Percentiles rank a stretch among this genome's conserved stretches.
Conservation (phyloP, 495 filamentous ascomycete genomes). For the Hypoxylon lienhwacheense region DNA sequence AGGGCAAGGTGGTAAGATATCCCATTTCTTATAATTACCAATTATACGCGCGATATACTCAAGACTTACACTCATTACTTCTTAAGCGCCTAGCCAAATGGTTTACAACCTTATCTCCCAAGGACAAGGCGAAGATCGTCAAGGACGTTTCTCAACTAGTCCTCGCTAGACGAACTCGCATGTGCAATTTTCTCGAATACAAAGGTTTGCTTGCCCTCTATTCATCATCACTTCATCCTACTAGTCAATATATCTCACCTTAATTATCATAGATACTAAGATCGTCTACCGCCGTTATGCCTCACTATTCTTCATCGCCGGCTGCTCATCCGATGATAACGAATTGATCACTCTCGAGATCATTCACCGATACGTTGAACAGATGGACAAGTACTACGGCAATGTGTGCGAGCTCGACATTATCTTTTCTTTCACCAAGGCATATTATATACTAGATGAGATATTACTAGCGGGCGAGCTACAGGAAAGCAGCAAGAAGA, state of each 20-base stretch:
- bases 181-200: slow-evolving; percentile 99
- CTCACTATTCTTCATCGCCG: slow-evolving; percentile 98
- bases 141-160: slow-evolving; percentile 99
- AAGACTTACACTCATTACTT: slow-evolving; percentile 39
- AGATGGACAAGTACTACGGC: slow-evolving; percentile 99
- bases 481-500: slow-evolving; percentile 99
- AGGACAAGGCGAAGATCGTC: slow-evolving; percentile 99
- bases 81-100: slow-evolving; percentile 94
- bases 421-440: slow-evolving; percentile 99
- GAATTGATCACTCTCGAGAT: slow-evolving; percentile 98
- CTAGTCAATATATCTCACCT: slow-evolving; percentile 19
- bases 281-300: slow-evolving; percentile 98
- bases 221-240: not conserved
- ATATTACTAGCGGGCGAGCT: slow-evolving; percentile 93
- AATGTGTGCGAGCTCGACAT: slow-evolving; percentile 99
- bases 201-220: slow-evolving; percentile 64
- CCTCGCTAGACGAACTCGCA: slow-evolving; percentile 88
- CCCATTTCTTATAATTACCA: no score
- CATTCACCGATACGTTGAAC: slow-evolving; percentile 97
- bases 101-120: slow-evolving; percentile 98
- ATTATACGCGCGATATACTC: slow-evolving; percentile 25
- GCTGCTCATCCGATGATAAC: slow-evolving; percentile 92
- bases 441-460: slow-evolving; percentile 98
- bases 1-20: slow-evolving; percentile 93
- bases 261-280: slow-evolving; percentile 75